Evolutionary conservation across 345 rosid species (phyloP).

Genomic region (Chamaenerion angustifolium): DNA sequence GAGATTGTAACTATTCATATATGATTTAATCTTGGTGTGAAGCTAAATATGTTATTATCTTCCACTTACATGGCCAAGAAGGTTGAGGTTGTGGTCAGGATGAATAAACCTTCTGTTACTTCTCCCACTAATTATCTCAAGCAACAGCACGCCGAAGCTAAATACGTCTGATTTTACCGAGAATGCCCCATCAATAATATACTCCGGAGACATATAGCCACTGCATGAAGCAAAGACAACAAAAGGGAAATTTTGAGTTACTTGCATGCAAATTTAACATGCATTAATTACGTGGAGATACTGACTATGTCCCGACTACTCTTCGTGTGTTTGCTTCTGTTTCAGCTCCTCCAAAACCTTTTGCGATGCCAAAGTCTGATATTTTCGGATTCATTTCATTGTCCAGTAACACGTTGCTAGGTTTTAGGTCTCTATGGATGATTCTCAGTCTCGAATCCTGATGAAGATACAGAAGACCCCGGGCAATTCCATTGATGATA

Average conservation of each 20-base stretch:
- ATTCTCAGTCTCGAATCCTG: conserved; percentile 19
- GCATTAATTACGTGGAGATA: too few species aligned
- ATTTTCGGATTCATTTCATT: conserved; percentile 18
- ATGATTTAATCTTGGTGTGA: too few species aligned
- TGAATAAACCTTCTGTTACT: conserved; percentile 1
- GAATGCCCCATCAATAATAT: conserved; percentile 13
- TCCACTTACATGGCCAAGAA: too few species aligned
- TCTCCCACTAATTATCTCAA: conserved; percentile 18
- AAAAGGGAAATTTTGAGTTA: too few species aligned
- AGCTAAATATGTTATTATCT: not conserved
- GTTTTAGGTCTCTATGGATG: conserved; percentile 20
- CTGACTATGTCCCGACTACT: conserved; percentile 23
- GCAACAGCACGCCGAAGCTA: conserved; percentile 21
- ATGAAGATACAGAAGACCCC: conserved; percentile 16
- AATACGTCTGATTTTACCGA: conserved; percentile 20
- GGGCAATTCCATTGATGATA: conserved; percentile 1
- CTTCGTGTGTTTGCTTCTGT: conserved; percentile 8
- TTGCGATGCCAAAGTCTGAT: conserved; percentile 19
- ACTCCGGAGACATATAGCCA: conserved; percentile 20
- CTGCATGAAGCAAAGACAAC: too few species aligned
- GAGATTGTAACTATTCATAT: too few species aligned
- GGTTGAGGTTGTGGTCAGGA: not conserved
- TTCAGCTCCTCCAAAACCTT: conserved; percentile 12
- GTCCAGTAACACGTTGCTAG: conserved; percentile 19
- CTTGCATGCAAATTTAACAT: too few species aligned